Conservation (phyloP, 495 filamentous ascomycete genomes). For the Lasiosphaeria ovina region DNA sequence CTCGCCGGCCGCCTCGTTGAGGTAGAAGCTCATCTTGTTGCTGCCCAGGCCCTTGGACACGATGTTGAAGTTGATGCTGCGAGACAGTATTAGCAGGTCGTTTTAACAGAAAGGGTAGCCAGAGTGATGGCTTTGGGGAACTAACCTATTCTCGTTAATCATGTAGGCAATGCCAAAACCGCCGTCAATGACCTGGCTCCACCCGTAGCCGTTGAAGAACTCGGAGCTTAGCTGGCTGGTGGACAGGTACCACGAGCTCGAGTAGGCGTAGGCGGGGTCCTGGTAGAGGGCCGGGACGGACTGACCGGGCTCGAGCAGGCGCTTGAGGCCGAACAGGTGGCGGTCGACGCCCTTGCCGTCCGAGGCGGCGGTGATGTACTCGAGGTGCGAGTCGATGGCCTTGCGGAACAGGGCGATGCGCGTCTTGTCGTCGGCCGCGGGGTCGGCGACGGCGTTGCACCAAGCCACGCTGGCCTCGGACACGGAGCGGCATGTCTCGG, state of each 20-base stretch:
- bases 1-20: slow-evolving; percentile 90
- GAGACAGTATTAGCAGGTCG: slow-evolving; percentile 19
- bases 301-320: slow-evolving; percentile 78
- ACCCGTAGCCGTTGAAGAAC: slow-evolving; percentile 99
- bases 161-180: slow-evolving; percentile 99
- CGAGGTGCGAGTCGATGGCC: slow-evolving; percentile 76
- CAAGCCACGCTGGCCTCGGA: slow-evolving; percentile 91
- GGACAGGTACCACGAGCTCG: slow-evolving; percentile 82
- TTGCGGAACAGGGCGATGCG: slow-evolving; percentile 73
- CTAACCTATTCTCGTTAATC: slow-evolving; percentile 92
- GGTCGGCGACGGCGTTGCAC: slow-evolving; percentile 79
- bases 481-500: slow-evolving; percentile 91
- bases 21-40: slow-evolving; percentile 89
- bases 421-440: slow-evolving; percentile 56
- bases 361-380: slow-evolving; percentile 84
- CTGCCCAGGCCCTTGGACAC: slow-evolving; percentile 89
- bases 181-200: slow-evolving; percentile 96
- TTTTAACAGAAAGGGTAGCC: not conserved
- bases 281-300: slow-evolving; percentile 77
- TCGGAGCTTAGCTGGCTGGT: slow-evolving; percentile 89
- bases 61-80: slow-evolving; percentile 95
- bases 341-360: slow-evolving; percentile 94
- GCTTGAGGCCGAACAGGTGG: slow-evolving; percentile 96
- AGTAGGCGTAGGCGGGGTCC: slow-evolving; percentile 85
- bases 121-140: slow-evolving; percentile 7